These are phyloP conservation scores for Diaporthe eres DNA, from an alignment of 2,329 filamentous ascomycete species.

Conservation along the genomic window DNA sequence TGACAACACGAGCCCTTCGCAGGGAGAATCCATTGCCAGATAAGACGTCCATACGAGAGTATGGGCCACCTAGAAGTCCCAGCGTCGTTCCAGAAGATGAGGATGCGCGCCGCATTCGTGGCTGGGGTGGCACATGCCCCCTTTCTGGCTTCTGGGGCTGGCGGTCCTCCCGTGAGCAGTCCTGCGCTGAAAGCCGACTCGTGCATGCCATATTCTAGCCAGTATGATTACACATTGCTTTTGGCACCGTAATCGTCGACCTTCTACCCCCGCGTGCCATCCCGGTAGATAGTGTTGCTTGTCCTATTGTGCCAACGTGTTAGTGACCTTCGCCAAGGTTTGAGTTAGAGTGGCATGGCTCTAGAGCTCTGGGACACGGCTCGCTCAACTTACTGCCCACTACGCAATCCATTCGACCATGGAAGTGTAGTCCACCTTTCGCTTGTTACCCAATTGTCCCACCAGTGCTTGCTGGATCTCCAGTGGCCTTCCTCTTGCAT, in stretches of 20 bases:
- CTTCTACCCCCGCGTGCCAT: neutral
- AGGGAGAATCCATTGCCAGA: neutral
- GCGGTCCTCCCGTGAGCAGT: neutral
- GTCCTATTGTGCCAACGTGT: conserved; percentile 5
- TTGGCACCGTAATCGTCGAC: neutral
- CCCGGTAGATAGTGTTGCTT: conserved; percentile 11
- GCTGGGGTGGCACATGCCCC: neutral
- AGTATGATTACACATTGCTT: neutral
- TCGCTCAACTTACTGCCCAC: neutral
- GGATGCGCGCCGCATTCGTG: conserved; percentile 8
- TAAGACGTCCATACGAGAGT: neutral
- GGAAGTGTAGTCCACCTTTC: neutral
- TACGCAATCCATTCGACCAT: neutral
- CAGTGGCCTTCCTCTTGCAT: neutral
- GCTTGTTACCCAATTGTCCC: neutral
- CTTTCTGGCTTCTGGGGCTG: neutral
- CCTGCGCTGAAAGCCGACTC: neutral
- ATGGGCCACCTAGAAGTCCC: neutral
- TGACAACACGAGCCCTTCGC: neutral
- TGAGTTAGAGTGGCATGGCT: neutral
- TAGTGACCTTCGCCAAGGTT: conserved; percentile 12
- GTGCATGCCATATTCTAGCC: neutral
- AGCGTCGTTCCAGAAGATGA: neutral
- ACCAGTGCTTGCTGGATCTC: neutral
- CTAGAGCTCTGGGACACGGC: neutral